Percentiles rank a stretch among this genome's conserved stretches.
phyloP scores from a whole-genome alignment of 768 basidiomycete species.

The Tricholoma flavovirens region DNA sequence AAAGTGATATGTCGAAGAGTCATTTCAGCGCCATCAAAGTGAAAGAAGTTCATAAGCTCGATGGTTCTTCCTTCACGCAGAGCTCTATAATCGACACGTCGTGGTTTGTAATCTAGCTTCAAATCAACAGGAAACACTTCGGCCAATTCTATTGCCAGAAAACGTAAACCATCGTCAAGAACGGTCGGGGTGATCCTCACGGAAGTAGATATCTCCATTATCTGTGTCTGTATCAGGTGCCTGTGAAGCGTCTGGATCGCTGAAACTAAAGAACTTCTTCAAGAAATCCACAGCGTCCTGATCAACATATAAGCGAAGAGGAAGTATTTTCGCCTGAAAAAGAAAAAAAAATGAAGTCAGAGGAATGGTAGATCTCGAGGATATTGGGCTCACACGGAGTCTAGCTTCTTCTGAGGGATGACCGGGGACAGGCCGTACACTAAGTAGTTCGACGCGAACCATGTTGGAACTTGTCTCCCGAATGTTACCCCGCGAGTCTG shows the following conservation, averaged over 20 bases:
- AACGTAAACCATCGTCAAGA: neutral
- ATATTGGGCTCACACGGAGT: conserved; percentile 53
- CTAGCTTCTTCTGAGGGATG: conserved; percentile 71
- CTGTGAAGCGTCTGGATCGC: conserved; percentile 46
- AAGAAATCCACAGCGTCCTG: conserved; percentile 98
- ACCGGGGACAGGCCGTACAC: conserved; percentile 65
- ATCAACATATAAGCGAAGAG: conserved; percentile 89
- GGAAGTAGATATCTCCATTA: conserved; percentile 62
- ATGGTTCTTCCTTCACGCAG: conserved; percentile 87
- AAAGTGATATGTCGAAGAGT: conserved; percentile 89
- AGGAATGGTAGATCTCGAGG: neutral
- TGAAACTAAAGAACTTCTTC: conserved; percentile 93
- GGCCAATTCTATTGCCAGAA: conserved; percentile 60
- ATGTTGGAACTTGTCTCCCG: conserved; percentile 91
- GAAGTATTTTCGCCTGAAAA: conserved; percentile 79
- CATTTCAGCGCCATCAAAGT: conserved; percentile 99
- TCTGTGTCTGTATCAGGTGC: conserved; percentile 26
- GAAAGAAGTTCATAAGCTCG: conserved; percentile 99
- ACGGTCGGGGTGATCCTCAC: conserved; percentile 35
- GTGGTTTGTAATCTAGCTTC: conserved; percentile 97
- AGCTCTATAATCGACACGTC: conserved; percentile 91
- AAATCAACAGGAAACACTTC: conserved; percentile 94
- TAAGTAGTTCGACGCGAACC: conserved; percentile 80
- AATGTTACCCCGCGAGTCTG: conserved; percentile 82
- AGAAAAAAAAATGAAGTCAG: neutral